Conservation (phyloP, 306 rosid species). For the Oxytropis ochrocephala region DNA sequence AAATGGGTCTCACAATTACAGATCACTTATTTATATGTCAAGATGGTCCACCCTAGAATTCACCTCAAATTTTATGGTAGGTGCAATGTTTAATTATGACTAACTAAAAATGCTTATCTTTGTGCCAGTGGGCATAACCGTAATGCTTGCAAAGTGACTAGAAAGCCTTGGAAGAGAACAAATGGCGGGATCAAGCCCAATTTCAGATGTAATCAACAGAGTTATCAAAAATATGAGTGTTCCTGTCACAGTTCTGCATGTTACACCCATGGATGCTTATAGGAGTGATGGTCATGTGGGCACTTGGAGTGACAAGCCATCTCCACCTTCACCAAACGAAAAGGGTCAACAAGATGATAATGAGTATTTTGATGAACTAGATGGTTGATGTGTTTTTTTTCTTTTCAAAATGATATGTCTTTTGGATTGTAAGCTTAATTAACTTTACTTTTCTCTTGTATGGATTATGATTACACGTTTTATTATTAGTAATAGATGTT, state of each 20-base stretch:
- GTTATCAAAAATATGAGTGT: conserved; percentile 48
- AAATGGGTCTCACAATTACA: no score
- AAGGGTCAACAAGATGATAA: no score
- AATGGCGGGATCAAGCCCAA: conserved; percentile 46
- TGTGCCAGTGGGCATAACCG: conserved; percentile 51
- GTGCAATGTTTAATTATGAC: not conserved
- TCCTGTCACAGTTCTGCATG: conserved; percentile 46
- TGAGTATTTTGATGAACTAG: no score
- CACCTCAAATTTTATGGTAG: not conserved
- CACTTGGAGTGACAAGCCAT: conserved; percentile 68
- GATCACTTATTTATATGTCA: no score
- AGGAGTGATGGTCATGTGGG: conserved; percentile 90
- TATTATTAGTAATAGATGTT: no score
- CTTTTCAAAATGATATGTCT: no score
- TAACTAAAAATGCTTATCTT: conserved; percentile 13
- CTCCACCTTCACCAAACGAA: no score
- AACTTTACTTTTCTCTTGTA: no score
- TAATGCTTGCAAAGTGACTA: conserved; percentile 56
- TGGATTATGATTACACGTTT: no score
- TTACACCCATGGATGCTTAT: conserved; percentile 70
- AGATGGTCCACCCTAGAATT: no score
- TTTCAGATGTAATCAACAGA: conserved; percentile 55
- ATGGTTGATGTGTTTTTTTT: no score
- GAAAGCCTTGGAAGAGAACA: conserved; percentile 51
- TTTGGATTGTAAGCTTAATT: no score